Evolutionary conservation across 2,329 filamentous ascomycete genomes (phyloP).

Genomic region (Didymella sp.): DNA sequence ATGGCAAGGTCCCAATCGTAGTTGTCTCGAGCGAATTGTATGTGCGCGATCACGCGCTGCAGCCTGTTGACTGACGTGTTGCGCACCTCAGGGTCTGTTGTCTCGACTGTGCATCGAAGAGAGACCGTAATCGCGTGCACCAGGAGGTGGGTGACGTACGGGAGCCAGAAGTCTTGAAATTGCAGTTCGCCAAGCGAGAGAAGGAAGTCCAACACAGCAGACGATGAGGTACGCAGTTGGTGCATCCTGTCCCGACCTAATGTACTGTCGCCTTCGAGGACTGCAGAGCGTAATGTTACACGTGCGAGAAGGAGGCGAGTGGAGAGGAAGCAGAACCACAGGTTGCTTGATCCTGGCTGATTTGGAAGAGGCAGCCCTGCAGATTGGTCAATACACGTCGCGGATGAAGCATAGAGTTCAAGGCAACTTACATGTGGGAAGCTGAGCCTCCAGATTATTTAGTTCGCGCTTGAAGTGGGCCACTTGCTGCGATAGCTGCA

Average conservation of each 20-base stretch:
- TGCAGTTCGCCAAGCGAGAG: constrained; percentile 55
- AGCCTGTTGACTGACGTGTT: constrained; percentile 57
- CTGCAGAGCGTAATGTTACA: constrained; percentile 42
- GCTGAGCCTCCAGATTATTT: constrained; percentile 43
- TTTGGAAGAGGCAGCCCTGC: constrained; percentile 37
- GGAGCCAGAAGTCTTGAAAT: constrained; percentile 62
- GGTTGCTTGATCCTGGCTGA: constrained; percentile 44
- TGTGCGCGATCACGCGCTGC: constrained; percentile 56
- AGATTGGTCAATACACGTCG: not conserved
- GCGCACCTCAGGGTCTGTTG: constrained; percentile 55
- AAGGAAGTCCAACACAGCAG: constrained; percentile 59
- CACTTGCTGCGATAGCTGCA: constrained; percentile 38
- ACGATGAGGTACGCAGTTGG: constrained; percentile 58
- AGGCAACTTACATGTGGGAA: constrained; percentile 38
- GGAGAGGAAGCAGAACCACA: constrained; percentile 52
- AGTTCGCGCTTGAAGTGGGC: constrained; percentile 44
- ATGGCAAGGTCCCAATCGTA: constrained; percentile 64
- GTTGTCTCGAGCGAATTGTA: constrained; percentile 57
- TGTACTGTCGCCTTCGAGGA: constrained; percentile 34
- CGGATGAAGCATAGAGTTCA: rapidly evolving
- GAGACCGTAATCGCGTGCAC: constrained; percentile 62
- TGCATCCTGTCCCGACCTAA: constrained; percentile 46
- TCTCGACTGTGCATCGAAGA: constrained; percentile 60
- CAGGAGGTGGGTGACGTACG: constrained; percentile 59
- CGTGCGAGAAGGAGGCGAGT: constrained; percentile 51